Base-by-base conservation (phyloP, 192 early-diverging fungal genomes). In the Backusella mclennaniae region DNA sequence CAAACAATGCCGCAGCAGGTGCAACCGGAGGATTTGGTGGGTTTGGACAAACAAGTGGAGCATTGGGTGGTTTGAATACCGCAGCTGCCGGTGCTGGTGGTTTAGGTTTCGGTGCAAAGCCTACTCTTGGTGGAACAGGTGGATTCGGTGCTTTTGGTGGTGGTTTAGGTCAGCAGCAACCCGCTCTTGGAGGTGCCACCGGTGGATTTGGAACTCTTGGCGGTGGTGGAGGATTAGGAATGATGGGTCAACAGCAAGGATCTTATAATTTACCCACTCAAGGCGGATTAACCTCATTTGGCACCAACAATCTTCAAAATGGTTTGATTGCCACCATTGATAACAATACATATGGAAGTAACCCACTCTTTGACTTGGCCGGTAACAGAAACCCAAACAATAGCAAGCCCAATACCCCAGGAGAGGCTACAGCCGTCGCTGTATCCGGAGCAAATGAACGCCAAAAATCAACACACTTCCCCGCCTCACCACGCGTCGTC, bases 311-410 rank as follows among this genome's bases (percentile, higher is more conserved):
- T 36, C 38, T 78, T 17, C 53, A 39, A 17, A 52, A 71, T n/a
- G 78, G 78, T 36, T 78, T 97, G 29, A 84, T 89, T 12, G 96
- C 96, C 4, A 86, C 88, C 26, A 91, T 98, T 69, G 95, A 96
- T 71, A 84, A 87, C 69, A 92, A 94, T 77, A 96, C 96, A 9
- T 98, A 97, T 80, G 97, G 97, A 33, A 84, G 84, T 53, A 95
- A 91, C 67, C 91, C 95, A 39, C 84, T 98, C 36, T 95, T 98
- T 76, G 85, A 90, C 77, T 82, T 69, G 14, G 41, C 59, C 76
- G 86, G 82, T 77, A 82, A 78, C 46, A 86, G 41, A 42, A 85
- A 63, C 23, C 9, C 79, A 79, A 81, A 71, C 67, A 79, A 67
- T 73, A 84, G 15, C 19, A 79, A 38, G 26, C 63, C 66, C 59